phyloP scores from a whole-genome alignment of 805 yeast genomes.

The Kodamaea hsintzibuensis region DNA sequence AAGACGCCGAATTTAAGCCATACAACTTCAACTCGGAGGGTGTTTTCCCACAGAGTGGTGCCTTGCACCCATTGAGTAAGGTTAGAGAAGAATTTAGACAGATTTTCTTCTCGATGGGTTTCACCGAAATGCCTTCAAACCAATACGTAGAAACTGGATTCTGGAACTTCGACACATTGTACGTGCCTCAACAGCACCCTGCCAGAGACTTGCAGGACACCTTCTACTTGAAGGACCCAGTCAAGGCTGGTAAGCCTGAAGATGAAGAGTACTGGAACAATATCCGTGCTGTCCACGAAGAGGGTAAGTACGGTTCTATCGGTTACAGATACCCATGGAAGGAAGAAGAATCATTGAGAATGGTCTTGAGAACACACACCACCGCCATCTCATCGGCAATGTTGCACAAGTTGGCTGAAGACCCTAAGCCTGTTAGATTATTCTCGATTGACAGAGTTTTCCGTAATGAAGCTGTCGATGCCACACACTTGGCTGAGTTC shows the following conservation, averaged over 20 bases:
- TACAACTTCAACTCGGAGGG: conserved; percentile 97
- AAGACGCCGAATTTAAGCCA: conserved; percentile 81
- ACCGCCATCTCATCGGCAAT: conserved; percentile 90
- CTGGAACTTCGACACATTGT: conserved; percentile 98
- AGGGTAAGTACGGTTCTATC: conserved; percentile 88
- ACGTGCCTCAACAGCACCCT: conserved; percentile 99
- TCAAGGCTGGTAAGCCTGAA: conserved; percentile 74
- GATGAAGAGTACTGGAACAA: conserved; percentile 78
- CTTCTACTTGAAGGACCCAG: conserved; percentile 94
- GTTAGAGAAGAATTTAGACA: conserved; percentile 98
- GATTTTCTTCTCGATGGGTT: conserved; percentile 96
- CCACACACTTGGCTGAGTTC: conserved; percentile 98
- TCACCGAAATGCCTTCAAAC: conserved; percentile 98
- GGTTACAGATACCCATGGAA: conserved; percentile 99
- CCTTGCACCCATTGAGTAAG: conserved; percentile 93
- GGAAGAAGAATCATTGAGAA: conserved; percentile 82
- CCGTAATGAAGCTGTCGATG: conserved; percentile 99
- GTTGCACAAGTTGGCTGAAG: conserved; percentile 82
- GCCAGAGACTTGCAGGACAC: conserved; percentile 99
- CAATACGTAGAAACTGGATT: conserved; percentile 97
- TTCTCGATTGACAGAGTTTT: conserved; percentile 97
- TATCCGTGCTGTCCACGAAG: conserved; percentile 81
- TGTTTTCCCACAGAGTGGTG: conserved; percentile 80
- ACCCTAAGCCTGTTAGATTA: conserved; percentile 87
- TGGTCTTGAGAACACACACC: conserved; percentile 96